Evolutionary conservation across 305 asterid species (phyloP).

Genomic region (Fraxinus sp.): DNA sequence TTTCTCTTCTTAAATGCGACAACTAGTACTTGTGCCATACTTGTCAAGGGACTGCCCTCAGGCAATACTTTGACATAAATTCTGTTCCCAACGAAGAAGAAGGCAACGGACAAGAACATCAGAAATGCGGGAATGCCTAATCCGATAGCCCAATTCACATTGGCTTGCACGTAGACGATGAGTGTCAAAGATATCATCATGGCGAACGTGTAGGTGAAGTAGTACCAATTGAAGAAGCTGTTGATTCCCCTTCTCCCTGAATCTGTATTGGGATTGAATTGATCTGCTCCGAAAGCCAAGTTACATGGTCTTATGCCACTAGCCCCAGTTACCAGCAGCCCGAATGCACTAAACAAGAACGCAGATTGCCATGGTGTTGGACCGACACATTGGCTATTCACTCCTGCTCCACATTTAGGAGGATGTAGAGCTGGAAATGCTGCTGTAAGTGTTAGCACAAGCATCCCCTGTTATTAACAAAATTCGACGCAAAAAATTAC

Average conservation of each 20-base stretch:
- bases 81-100: slow-evolving; percentile 60
- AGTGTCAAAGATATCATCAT: slow-evolving; percentile 65
- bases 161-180: slow-evolving; percentile 67
- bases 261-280: slow-evolving; percentile 69
- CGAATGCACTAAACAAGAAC: slow-evolving; percentile 54
- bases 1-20: slow-evolving; percentile 59
- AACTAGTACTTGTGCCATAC: slow-evolving; percentile 47
- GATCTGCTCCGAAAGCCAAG: slow-evolving; percentile 80
- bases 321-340: slow-evolving; percentile 55
- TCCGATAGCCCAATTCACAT: slow-evolving; percentile 73
- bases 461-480: slow-evolving; percentile 43
- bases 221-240: slow-evolving; percentile 88
- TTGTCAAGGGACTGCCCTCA: slow-evolving; percentile 70
- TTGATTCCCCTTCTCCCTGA: slow-evolving; percentile 61
- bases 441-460: slow-evolving; percentile 56
- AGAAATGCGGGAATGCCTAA: slow-evolving; percentile 56
- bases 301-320: slow-evolving; percentile 78
- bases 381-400: slow-evolving; percentile 36
- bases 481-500: neutral
- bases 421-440: slow-evolving; percentile 57
- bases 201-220: slow-evolving; percentile 66
- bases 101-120: slow-evolving; percentile 57
- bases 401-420: slow-evolving; percentile 42
- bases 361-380: slow-evolving; percentile 54
- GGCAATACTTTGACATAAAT: slow-evolving; percentile 74